Evolutionary conservation across 2,329 filamentous ascomycete genomes (phyloP), one percentile per base, ranked within the genome.

Genomic region (Cordyceps farinosa): DNA sequence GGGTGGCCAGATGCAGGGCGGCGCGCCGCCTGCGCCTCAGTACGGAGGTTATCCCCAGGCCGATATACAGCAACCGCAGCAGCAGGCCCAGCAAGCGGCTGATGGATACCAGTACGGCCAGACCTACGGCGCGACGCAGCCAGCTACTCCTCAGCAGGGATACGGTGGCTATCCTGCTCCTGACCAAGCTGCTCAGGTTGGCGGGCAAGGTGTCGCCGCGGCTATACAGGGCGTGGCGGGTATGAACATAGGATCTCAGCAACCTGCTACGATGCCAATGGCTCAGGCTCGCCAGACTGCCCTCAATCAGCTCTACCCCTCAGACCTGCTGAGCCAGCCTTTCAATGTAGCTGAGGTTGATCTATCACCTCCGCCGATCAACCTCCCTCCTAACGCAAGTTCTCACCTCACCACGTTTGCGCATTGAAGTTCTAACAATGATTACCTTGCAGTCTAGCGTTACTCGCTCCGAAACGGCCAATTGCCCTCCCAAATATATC

Each of bases 291-390:
- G 76, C 70, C 78, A 72, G 69, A 82, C 79, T 69, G 81, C 79
- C 69, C 80, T 97, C 69, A 98, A 97, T 78, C 91, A 94, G 78
- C 86, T 98, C 65, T 94, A 95, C 75, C 91, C 93, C 22, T 94
- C 92, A 50, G 95, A 99, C 74, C 84, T 99, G 65, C 84, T 97
- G 71, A 91, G 90, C 70, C 91, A 96, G 77, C 93, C 94, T 32
- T 96, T 99, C 79, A 94, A 96, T 74, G 92, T 96, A 69, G 87
- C 90, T 56, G 95, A 98, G 80, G 80, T 99, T 67, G 94, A 98
- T 70, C 84, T 93, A 65, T 91, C 93, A 52, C 95, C 95, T 40
- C 95, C 95, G 64, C 89, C 92, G 17, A 96, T 97, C 71, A 87
- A 96, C 69, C 82, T 99, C 48, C 95, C 95, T 54, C 87, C 92